Conservation (phyloP, 306 rosid species). For the Quercus suber region DNA sequence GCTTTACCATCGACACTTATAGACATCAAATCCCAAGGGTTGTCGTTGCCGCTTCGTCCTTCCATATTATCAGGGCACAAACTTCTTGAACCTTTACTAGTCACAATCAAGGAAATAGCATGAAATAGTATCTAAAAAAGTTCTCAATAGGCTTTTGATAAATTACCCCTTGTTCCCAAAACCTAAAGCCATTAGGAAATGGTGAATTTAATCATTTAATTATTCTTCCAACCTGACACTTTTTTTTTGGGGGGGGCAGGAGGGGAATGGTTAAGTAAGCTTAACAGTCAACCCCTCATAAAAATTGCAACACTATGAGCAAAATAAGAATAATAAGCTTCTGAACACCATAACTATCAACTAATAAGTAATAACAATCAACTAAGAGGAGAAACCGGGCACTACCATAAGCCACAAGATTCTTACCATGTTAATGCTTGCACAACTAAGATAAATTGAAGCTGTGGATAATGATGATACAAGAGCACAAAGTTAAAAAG, state of each 20-base stretch:
- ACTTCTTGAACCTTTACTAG: conserved; percentile 1
- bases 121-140: neutral
- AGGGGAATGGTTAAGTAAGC: neutral
- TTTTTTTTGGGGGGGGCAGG: no score
- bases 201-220: no score
- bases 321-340: neutral
- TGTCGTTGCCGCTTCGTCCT: conserved; percentile 37
- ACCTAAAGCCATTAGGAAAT: no score
- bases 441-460: neutral
- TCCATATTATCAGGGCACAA: conserved; percentile 44
- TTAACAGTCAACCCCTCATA: neutral
- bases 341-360: neutral
- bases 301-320: neutral
- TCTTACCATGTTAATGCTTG: neutral
- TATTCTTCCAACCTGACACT: no score
- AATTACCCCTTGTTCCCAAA: no score
- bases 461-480: neutral
- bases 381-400: no score
- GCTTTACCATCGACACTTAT: conserved; percentile 23
- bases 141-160: no score
- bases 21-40: conserved; percentile 23
- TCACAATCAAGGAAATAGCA: conserved; percentile 15
- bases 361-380: neutral
- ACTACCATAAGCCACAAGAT: no score
- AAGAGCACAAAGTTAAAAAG: neutral